Percentiles rank a stretch among this genome's conserved stretches.
Conservation (phyloP, 495 filamentous ascomycete genomes). For the Aspergillus biplanus region DNA sequence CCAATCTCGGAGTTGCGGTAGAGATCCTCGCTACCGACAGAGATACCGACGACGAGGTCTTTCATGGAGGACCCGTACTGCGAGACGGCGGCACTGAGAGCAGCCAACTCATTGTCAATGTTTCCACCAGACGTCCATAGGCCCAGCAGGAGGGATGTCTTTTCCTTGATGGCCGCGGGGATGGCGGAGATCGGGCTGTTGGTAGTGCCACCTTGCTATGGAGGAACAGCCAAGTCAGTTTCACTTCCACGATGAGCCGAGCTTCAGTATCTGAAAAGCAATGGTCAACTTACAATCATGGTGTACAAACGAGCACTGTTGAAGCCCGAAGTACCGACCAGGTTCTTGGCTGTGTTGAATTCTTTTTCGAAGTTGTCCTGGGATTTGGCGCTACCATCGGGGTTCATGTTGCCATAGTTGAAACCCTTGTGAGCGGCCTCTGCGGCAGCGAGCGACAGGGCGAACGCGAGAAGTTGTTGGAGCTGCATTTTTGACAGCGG, state of each 20-base stretch:
- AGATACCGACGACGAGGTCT: constrained; percentile 77
- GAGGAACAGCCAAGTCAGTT: constrained; percentile 18
- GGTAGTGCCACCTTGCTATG: constrained; percentile 57
- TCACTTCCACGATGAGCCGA: neutral
- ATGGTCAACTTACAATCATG: constrained; percentile 46
- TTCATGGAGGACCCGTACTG: constrained; percentile 65
- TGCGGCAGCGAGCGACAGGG: constrained; percentile 46
- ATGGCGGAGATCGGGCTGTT: constrained; percentile 69
- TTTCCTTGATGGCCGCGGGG: constrained; percentile 74
- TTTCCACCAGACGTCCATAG: constrained; percentile 76
- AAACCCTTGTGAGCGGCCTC: constrained; percentile 69
- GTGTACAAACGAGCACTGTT: constrained; percentile 71
- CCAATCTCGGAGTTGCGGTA: constrained; percentile 75
- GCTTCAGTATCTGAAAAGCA: neutral
- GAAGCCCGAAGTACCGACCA: constrained; percentile 73
- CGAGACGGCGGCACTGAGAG: constrained; percentile 64
- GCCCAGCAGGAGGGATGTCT: constrained; percentile 74
- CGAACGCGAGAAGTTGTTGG: constrained; percentile 46
- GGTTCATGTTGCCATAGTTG: constrained; percentile 75
- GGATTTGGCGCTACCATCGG: constrained; percentile 61
- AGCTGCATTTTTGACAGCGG: constrained; percentile 22
- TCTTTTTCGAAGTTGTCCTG: constrained; percentile 70
- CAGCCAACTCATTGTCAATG: constrained; percentile 70
- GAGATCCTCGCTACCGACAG: constrained; percentile 87
- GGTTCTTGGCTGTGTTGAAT: constrained; percentile 70